Evolutionary conservation across 2,329 filamentous ascomycete genomes (phyloP), one percentile per base, ranked within the genome.

Genomic region (Cytospora paraplurivora): DNA sequence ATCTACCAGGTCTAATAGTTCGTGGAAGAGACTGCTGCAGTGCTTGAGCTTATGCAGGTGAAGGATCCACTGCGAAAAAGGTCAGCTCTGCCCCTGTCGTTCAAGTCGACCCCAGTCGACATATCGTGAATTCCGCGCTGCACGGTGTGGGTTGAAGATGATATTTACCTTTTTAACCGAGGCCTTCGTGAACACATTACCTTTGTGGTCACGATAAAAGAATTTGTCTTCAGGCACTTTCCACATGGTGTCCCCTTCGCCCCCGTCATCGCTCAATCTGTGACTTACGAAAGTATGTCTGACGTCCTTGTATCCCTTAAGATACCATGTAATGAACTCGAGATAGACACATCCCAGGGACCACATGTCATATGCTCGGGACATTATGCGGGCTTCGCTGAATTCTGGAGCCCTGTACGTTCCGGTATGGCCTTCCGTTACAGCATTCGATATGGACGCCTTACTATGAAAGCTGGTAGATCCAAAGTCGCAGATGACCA

Each of bases 401-500:
- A 4, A 27, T 27, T 50, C 47, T 4, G 47, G 47, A 21, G 47
- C 47, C 21, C 3, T 21, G n/a, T 50, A 50, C 2, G n/a, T 50
- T 8, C 11, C n/a, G 47, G 11, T 50, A 8, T 50, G n/a, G 3
- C 47, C 47, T 50, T 50, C 47, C n/a, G 47, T 10, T 19, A 21
- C 2, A 2, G 15, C 47, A 17, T 13, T 50, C 21, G 47, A 50
- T 27, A 19, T 50, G n/a, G 47, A 50, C 11, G 47, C 47, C 21
- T 50, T 50, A n/a, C 2, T 34, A 44, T 61, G 47, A 17, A 61
- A 61, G 8, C 32, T 19, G 8, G 49, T 33, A 10, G 54, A 49
- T 1, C 58, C 58, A 34, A 61, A 61, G 33, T 61, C 58, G 8
- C 44, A 53, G 33, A 61, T 33, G 37, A 33, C 37, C 1, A 61